Base-by-base conservation (phyloP, 257 asterid genomes). In the Ballota nigra region DNA sequence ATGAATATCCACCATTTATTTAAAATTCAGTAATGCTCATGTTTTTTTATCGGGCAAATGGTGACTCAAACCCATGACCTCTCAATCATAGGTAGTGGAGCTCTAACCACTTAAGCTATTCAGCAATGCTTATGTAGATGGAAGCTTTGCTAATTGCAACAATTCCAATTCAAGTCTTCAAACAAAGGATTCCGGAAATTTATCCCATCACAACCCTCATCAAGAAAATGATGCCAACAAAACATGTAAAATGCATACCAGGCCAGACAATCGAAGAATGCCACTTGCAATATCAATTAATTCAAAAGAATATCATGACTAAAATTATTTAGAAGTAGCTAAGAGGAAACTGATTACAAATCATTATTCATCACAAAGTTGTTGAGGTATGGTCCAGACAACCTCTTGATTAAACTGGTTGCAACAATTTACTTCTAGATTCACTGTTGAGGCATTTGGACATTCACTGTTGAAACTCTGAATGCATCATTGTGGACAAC, bases 391-490 rank as follows among this genome's bases (percentile, higher is more conserved):
- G 56, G 53, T 52, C 56, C 6, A 41, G 56, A 20, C 9, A 64
- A 20, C 70, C 69, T 64, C 56, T 24, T 65, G 70, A 41, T 65
- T 11, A 65, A 65, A 24, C 38, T 22, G 56, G 20, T 47, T 22
- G 22, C 58, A 65, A 47, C 22, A 47, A 47, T 47, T n/a, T n/a
- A 65, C 23, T 23, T 2, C 15, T 13, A 40, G 12, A 63, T 40
- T 61, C 47, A 61, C 11, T 16, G 66, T n/a, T 59, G 43, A 31
- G 16, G 33, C 28, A 4, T 15, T 33, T 1, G 15, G 18, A 40
- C 47, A 33, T 61, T 61, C 47, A 7, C 47, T 31, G 3, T 34
- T n/a, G 55, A n/a, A 16, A 47, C 55, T 47, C 55, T 16, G 28
- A 61, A 34, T 8, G 67, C 49, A 31, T 33, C 49, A 33, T 61